Base-by-base conservation (phyloP, 1,139 yeast genomes). In the Saccharomycopsis hybrid region DNA sequence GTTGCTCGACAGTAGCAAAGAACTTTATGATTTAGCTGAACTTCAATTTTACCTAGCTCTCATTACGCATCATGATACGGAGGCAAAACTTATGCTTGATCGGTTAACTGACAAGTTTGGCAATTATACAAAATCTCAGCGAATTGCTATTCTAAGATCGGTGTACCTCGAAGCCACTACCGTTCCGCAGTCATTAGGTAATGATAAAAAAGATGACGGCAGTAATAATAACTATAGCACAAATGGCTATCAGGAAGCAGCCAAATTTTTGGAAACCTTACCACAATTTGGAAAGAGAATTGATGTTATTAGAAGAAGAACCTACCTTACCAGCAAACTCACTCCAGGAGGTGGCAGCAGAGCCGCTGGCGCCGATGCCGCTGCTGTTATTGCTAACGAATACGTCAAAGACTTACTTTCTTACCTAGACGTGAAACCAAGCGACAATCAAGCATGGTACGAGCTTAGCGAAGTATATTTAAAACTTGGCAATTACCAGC, bases 361-460 rank as follows among this genome's bases (percentile, higher is more conserved):
- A n/a, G n/a, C n/a, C n/a, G n/a, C n/a, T n/a, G n/a, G n/a, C n/a
- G n/a, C n/a, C n/a, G n/a, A n/a, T n/a, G n/a, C n/a, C n/a, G n/a
- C n/a, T n/a, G n/a, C n/a, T n/a, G n/a, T n/a, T n/a, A n/a, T n/a
- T n/a, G 48, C 54, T 57, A 64, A 59, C 63, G 65, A 56, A 8
- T 82, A 79, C 60, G 73, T 81, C 43, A 66, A 67, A 44, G 76
- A 73, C 54, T 69, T 85, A 55, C 64, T 68, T 37, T 69, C 66
- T 52, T 76, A 74, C 58, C 64, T 82, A 48, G 76, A 77, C 47
- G 62, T 72, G 49, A 78, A 75, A 57, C 96, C 97, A 0, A 65
- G 81, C 32, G 97, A 92, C 64, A 68, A 77, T 4, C 79, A 83
- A 56, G 69, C 86, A 1, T 88, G 95, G 95, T 73, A 80, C 44